Conservation (phyloP, 139 green algal species). For the Haematococcus lacustris region DNA sequence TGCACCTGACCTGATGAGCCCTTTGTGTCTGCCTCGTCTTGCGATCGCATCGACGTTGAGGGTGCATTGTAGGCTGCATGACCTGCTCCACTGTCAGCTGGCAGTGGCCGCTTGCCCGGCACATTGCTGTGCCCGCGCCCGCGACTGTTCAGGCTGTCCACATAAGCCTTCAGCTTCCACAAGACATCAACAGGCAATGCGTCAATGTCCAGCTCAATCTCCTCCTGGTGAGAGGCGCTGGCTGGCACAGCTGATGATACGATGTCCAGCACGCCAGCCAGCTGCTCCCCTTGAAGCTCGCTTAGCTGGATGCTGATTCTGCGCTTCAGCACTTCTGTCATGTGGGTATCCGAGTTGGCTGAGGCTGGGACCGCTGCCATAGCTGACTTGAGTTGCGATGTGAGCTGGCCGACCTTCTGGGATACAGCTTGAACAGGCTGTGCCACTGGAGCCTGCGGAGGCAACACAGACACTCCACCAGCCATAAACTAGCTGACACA, state of each 20-base stretch:
- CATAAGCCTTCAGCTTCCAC: slow-evolving; percentile 44
- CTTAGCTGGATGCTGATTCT: slow-evolving; percentile 55
- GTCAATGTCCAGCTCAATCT: slow-evolving; percentile 69
- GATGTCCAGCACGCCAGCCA: slow-evolving; percentile 49
- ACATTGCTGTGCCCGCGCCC: neutral
- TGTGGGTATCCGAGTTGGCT: neutral
- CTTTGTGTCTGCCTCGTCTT: too few relatives aligned
- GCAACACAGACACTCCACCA: too few relatives aligned
- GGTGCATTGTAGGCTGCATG: too few relatives aligned
- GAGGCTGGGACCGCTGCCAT: neutral
- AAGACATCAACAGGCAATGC: slow-evolving; percentile 45
- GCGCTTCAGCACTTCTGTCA: slow-evolving; percentile 52
- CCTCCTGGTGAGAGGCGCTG: slow-evolving; percentile 21
- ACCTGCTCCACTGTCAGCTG: too few relatives aligned
- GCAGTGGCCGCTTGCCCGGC: too few relatives aligned
- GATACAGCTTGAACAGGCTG: too few relatives aligned
- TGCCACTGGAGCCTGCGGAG: too few relatives aligned
- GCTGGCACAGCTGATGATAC: slow-evolving; percentile 21
- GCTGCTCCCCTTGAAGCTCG: slow-evolving; percentile 56
- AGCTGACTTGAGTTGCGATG: slow-evolving; percentile 4
- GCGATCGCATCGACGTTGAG: too few relatives aligned
- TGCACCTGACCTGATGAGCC: too few relatives aligned
- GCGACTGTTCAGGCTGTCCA: neutral
- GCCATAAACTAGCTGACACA: too few relatives aligned
- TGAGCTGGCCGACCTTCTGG: slow-evolving; percentile 12